Percentiles rank a stretch among this genome's conserved stretches.
Conservation (phyloP, 2,329 filamentous ascomycete species). For the Lizonia empirigonia region DNA sequence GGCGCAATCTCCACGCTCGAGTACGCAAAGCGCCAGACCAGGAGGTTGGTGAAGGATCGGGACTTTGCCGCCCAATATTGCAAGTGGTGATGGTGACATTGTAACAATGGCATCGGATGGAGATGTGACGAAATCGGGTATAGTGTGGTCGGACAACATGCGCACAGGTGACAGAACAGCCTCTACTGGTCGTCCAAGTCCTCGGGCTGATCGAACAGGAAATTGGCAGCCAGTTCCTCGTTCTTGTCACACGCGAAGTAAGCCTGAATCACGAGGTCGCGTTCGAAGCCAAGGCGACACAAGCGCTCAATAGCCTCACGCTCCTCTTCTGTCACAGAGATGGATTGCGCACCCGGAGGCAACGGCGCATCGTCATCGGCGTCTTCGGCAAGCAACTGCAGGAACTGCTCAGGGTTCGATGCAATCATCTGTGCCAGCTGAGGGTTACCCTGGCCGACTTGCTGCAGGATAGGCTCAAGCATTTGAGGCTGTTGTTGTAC, state of each 20-base stretch:
- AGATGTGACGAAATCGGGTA: slow-evolving; percentile 24
- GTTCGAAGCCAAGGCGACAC: slow-evolving; percentile 89
- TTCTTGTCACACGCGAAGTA: slow-evolving; percentile 99
- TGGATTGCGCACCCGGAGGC: slow-evolving; percentile 85
- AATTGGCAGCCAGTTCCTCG: slow-evolving; percentile 96
- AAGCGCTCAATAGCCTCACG: slow-evolving; percentile 95
- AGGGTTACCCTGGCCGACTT: slow-evolving; percentile 93
- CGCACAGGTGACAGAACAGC: slow-evolving; percentile 18
- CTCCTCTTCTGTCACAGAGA: slow-evolving; percentile 93
- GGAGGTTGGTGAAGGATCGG: slow-evolving; percentile 18
- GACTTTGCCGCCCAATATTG: slow-evolving; percentile 24
- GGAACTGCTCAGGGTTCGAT: slow-evolving; percentile 89
- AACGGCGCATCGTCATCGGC: slow-evolving; percentile 81
- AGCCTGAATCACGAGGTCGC: slow-evolving; percentile 92
- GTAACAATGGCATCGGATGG: slow-evolving; percentile 32
- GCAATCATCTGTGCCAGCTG: slow-evolving; percentile 92
- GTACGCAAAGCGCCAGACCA: slow-evolving; percentile 11
- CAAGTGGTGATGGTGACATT: slow-evolving; percentile 25
- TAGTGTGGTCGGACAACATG: slow-evolving; percentile 31
- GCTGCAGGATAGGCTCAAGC: slow-evolving; percentile 97
- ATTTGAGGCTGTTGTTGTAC: slow-evolving; percentile 98
- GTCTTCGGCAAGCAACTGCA: slow-evolving; percentile 87
- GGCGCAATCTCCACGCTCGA: not conserved
- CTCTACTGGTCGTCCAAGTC: slow-evolving; percentile 67
- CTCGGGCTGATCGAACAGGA: slow-evolving; percentile 95